phyloP scores from a whole-genome alignment of 805 yeast species.

The Candida sphagnicola region DNA sequence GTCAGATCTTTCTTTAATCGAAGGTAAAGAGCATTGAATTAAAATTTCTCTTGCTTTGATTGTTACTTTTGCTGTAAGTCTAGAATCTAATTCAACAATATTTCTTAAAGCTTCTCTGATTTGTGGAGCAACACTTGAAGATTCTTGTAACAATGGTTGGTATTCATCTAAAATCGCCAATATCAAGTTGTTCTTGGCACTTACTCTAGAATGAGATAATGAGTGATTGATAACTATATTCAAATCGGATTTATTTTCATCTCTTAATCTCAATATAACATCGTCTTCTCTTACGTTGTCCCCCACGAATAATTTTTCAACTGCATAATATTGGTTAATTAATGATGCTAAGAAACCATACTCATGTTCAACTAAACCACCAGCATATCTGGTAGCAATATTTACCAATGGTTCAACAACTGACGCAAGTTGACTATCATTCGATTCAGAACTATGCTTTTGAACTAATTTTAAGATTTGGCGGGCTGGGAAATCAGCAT shows the following conservation, averaged over 20 bases:
- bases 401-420: constrained; percentile 70
- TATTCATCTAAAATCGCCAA: constrained; percentile 81
- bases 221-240: constrained; percentile 67
- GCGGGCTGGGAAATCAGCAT: constrained; percentile 91
- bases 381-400: constrained; percentile 64
- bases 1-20: constrained; percentile 92
- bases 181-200: constrained; percentile 87
- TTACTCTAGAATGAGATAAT: constrained; percentile 88
- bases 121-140: constrained; percentile 62
- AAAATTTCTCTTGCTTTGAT: constrained; percentile 93
- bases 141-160: constrained; percentile 71
- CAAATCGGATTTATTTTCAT: constrained; percentile 75
- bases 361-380: constrained; percentile 84
- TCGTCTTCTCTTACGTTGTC: constrained; percentile 80
- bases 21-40: constrained; percentile 95
- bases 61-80: constrained; percentile 90
- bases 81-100: constrained; percentile 83
- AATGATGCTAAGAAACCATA: constrained; percentile 67
- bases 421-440: constrained; percentile 36
- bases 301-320: constrained; percentile 77
- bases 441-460: constrained; percentile 49
- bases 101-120: constrained; percentile 71
- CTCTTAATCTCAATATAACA: constrained; percentile 82
- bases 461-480: constrained; percentile 70
- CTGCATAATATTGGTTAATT: constrained; percentile 67